Evolutionary conservation across 768 basidiomycete species (phyloP).

Genomic region (Exsudoporus frostii): DNA sequence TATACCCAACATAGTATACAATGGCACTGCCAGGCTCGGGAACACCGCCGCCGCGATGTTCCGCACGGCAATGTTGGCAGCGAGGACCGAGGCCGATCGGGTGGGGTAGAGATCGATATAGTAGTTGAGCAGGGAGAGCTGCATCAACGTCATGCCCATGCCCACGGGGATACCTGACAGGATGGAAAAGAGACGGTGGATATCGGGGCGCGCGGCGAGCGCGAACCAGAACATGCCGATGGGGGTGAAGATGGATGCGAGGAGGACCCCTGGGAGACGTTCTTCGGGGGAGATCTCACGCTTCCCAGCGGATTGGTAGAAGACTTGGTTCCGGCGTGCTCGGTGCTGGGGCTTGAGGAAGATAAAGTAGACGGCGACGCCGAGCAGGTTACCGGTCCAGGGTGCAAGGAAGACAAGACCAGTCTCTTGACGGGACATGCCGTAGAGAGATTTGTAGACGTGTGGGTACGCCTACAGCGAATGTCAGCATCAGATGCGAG

Average conservation of each 20-base stretch:
- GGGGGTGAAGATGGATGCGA: constrained; percentile 26
- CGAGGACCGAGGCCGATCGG: constrained; percentile 29
- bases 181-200: constrained; percentile 8
- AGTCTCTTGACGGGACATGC: constrained; percentile 24
- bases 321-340: constrained; percentile 15
- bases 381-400: constrained; percentile 25
- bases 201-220: constrained; percentile 14
- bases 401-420: constrained; percentile 26
- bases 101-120: constrained; percentile 31
- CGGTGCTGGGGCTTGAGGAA: constrained; percentile 22
- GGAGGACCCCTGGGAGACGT: constrained; percentile 25
- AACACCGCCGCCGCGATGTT: constrained; percentile 20
- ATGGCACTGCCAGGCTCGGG: constrained; percentile 24
- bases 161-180: constrained; percentile 27
- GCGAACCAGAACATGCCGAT: constrained; percentile 31
- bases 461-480: constrained; percentile 20
- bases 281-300: constrained; percentile 25
- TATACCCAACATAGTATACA: constrained; percentile 21
- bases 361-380: constrained; percentile 25
- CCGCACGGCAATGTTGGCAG: constrained; percentile 26
- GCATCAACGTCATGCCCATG: constrained; percentile 29
- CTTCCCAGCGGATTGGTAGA: constrained; percentile 19
- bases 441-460: constrained; percentile 19
- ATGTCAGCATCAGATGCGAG: neutral
- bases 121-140: constrained; percentile 28